A percentile compares a stretch with the other conserved stretches of the same genome.
phyloP scores from a whole-genome alignment of 1,284 basidiomycete species.

The Ustilago loliicola region DNA sequence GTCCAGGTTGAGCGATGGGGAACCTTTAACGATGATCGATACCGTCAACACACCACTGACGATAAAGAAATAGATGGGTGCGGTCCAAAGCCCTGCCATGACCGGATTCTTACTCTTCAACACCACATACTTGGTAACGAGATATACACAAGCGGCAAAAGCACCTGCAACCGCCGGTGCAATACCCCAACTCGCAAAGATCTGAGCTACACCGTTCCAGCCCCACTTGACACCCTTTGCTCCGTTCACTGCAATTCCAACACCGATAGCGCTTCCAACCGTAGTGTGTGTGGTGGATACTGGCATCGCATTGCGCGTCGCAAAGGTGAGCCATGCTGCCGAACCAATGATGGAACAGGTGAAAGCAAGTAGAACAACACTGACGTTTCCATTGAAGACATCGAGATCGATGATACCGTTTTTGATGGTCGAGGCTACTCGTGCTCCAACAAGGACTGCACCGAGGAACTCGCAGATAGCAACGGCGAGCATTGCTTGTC shows the following conservation, averaged over 20 bases:
- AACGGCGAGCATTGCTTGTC: constrained; percentile 43
- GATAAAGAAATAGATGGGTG: constrained; percentile 51
- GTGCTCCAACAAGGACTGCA: constrained; percentile 49
- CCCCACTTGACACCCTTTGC: constrained; percentile 46
- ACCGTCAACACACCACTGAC: constrained; percentile 38
- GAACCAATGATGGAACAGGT: constrained; percentile 53
- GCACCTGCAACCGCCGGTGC: constrained; percentile 44
- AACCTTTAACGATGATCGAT: constrained; percentile 53
- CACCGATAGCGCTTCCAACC: constrained; percentile 48
- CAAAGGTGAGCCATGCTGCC: constrained; percentile 49
- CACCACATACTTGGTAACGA: constrained; percentile 50
- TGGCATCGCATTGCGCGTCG: constrained; percentile 49
- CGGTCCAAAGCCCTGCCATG: constrained; percentile 29
- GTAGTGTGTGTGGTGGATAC: constrained; percentile 58
- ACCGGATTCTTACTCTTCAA: constrained; percentile 40
- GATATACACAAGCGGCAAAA: constrained; percentile 43
- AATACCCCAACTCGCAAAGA: constrained; percentile 54
- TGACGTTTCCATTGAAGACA: constrained; percentile 43
- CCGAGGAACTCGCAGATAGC: constrained; percentile 56
- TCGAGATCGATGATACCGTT: constrained; percentile 49
- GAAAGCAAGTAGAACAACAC: constrained; percentile 48
- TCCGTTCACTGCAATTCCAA: constrained; percentile 47
- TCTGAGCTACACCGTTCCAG: constrained; percentile 50
- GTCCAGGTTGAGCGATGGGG: constrained; percentile 49
- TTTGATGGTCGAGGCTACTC: constrained; percentile 54